Base-by-base conservation (phyloP, 2,329 filamentous ascomycete species). In the Aspergillus novofumigatus region DNA sequence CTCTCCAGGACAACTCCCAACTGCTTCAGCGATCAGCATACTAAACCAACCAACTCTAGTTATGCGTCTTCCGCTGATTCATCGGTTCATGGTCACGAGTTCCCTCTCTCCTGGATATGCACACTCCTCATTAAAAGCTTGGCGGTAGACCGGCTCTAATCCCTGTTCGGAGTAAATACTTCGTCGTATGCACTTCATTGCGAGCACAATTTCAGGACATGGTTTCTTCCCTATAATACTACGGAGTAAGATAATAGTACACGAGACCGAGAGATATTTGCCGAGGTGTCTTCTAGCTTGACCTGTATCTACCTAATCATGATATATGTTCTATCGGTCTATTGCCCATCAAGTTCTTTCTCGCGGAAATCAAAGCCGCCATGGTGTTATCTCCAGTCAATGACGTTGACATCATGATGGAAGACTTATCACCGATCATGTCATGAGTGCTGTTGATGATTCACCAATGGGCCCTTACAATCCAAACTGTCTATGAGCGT, bases 41-140 rank as follows among this genome's bases (percentile, higher is more conserved):
- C 21, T 26, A 17, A 25, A 44, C 8, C 9, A 44, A 23, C 8
- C 8, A 44, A 21, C 28, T 10, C 1, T 14, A 35, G 25, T 26
- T n/a, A 9, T 47, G 44, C 21, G 14, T 47, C 20, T 21, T 26
- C 42, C 42, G 42, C 42, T 45, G 42, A 45, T 10, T 45, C 42
- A 45, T 49, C 54, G 42, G 28, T 38, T 17, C n/a, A 10, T 5
- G 35, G 48, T 58, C 52, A 58, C 35, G 41, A 52, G 48, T 26
- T 26, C 25, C 7, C 21, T 6, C n/a, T 23, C 42, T n/a, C 23
- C 56, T 56, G 56, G 56, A 54, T 48, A 54, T 41, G 52, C 51
- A 51, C 55, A 49, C 42, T 56, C 51, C 54, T 59, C 51, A 38
- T 45, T 55, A 49, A 59, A 61, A 61, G 59, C 59, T 61, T 61